Percentiles rank a stretch among this genome's conserved stretches.
These are phyloP conservation scores for Mycena metata DNA, from an alignment of 768 basidiomycete species.

Conservation along the genomic window DNA sequence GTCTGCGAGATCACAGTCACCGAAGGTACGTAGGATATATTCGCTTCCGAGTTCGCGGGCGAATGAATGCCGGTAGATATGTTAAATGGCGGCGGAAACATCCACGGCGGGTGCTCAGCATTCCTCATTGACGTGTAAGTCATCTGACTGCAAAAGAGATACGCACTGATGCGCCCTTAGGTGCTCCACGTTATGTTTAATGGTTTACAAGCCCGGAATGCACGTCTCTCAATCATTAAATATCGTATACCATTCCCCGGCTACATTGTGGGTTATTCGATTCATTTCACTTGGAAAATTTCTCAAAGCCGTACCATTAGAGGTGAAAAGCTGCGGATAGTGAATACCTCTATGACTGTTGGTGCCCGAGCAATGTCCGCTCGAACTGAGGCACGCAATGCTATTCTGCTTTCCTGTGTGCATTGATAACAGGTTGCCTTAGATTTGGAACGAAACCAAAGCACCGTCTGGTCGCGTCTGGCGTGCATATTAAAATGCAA, in stretches of 20 bases:
- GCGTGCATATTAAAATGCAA: constrained; percentile 21
- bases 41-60: neutral
- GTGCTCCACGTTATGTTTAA: constrained; percentile 22
- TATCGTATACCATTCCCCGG: constrained; percentile 34
- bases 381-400: constrained; percentile 19
- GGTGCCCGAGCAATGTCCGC: constrained; percentile 26
- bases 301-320: neutral
- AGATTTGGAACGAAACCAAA: constrained; percentile 12
- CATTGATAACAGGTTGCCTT: neutral
- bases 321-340: constrained; percentile 29
- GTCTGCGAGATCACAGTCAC: constrained; percentile 46
- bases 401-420: no score
- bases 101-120: constrained; percentile 33
- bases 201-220: constrained; percentile 1
- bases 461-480: constrained; percentile 11
- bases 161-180: neutral
- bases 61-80: constrained; percentile 2
- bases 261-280: constrained; percentile 23
- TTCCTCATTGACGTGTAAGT: constrained; percentile 32
- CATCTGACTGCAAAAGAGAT: neutral
- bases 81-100: constrained; percentile 33
- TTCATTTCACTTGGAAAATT: neutral
- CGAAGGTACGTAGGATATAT: constrained; percentile 39
- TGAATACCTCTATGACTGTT: constrained; percentile 31
- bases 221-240: constrained; percentile 32